Base-by-base conservation (phyloP, 192 early-diverging fungal species). In the Chytriomyces hyalinus region DNA sequence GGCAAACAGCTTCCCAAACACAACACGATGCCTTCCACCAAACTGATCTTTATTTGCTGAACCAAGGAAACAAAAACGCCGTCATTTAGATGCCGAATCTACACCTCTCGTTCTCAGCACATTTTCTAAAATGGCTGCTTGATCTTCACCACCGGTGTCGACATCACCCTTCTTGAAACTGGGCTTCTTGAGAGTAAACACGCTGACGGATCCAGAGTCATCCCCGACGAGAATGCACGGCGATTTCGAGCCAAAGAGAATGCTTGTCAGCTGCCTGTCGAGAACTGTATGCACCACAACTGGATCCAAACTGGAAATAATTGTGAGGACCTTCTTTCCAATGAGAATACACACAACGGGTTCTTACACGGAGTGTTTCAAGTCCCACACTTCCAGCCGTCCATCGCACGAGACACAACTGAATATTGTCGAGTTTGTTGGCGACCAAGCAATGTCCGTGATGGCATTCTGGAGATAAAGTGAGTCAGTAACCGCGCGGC, bases 351-450 rank as follows among this genome's bases (percentile, higher is more conserved):
- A 15, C 36, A 36, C 36, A 36, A 36, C 47, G 17, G 7, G n/a
- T 20, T 43, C 80, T 59, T 88, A 87, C 87, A 87, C 82, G 22
- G 88, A 90, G 63, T 84, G 77, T 48, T 83, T 75, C 57, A 90
- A 63, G 61, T 90, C 89, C 89, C 89, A 90, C 9, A 90, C 87
- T 63, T 90, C 89, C 75, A 90, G 80, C 22, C 87, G 76, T 10
- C 89, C 89, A 65, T 89, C 85, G 24, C 82, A 80, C 4, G 85
- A 82, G 3, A 90, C 89, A 26, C 81, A 86, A 13, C 85, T 88
- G 72, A 90, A 90, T 20, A 85, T 77, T 5, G 89, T 90, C 47
- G 89, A 85, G 51, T 63, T 57, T 13, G 65, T 66, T 13, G 85
- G 86, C 7, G 83, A 85, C 89, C 89, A 90, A 5, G 84, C 82